phyloP scores from a whole-genome alignment of 2,329 filamentous ascomycete species.

The Venturiaceae sp. region DNA sequence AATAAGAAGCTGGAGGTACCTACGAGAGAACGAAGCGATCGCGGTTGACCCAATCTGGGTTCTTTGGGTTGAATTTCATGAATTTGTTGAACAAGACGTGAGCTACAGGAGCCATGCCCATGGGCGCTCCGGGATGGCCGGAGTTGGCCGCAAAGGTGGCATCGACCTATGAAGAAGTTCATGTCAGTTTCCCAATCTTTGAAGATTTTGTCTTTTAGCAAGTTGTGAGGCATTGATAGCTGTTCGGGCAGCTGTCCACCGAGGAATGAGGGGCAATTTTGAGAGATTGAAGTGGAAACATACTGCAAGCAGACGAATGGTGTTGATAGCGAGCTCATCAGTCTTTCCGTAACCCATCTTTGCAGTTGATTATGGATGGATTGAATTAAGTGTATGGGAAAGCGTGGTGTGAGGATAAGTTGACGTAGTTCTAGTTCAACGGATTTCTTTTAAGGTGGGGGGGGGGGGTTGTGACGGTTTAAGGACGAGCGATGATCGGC shows the following conservation, averaged over 20 bases:
- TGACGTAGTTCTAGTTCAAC: background rate
- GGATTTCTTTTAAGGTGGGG: background rate
- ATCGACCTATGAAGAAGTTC: conserved; percentile 63
- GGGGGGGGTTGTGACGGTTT: background rate
- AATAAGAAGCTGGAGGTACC: conserved; percentile 36
- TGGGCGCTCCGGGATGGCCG: conserved; percentile 96
- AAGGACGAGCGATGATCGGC: background rate
- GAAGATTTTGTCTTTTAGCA: conserved; percentile 16
- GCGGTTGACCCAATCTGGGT: conserved; percentile 92
- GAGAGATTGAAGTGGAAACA: conserved; percentile 32
- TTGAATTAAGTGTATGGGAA: background rate
- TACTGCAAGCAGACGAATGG: conserved; percentile 93
- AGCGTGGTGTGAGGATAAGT: background rate
- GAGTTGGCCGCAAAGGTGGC: conserved; percentile 93
- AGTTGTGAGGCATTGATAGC: background rate
- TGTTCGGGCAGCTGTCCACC: background rate
- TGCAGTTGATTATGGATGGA: background rate
- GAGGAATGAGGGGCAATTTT: conserved; percentile 4
- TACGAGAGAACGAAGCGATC: conserved; percentile 99
- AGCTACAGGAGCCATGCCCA: conserved; percentile 90
- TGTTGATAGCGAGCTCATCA: conserved; percentile 93
- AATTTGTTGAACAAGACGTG: conserved; percentile 99
- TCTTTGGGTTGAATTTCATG: conserved; percentile 99
- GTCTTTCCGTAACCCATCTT: conserved; percentile 61
- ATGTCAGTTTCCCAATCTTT: conserved; percentile 12